phyloP scores from a whole-genome alignment of 2,329 filamentous ascomycete genomes.

The Chalara sp. region DNA sequence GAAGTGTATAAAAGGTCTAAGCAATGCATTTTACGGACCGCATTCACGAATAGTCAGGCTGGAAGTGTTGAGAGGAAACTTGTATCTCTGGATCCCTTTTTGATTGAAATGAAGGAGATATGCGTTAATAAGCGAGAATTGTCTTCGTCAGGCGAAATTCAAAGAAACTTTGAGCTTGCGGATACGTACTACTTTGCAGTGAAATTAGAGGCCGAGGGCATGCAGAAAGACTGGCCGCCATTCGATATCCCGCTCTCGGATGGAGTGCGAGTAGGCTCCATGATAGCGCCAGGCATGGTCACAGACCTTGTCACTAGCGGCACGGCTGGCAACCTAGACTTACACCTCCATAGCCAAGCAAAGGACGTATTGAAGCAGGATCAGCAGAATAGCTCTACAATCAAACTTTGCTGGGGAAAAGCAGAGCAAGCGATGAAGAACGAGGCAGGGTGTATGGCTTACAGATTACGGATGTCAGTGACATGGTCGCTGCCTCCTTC shows the following conservation, averaged over 20 bases:
- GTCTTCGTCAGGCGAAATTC: slow-evolving; percentile 6
- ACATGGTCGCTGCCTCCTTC: slow-evolving; percentile 16
- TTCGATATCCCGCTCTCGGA: slow-evolving; percentile 7
- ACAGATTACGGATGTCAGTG: slow-evolving; percentile 12
- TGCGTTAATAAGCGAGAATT: slow-evolving; percentile 12
- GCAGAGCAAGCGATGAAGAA: not conserved
- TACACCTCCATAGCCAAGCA: not conserved
- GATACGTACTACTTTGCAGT: slow-evolving; percentile 16
- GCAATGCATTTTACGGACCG: slow-evolving; percentile 9
- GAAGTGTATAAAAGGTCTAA: slow-evolving; percentile 8
- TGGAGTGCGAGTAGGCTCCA: not conserved
- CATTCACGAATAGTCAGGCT: not conserved
- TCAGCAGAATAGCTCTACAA: slow-evolving; percentile 4
- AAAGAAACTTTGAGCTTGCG: slow-evolving; percentile 10
- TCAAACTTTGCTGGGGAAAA: slow-evolving; percentile 6
- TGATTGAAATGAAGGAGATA: slow-evolving; percentile 13
- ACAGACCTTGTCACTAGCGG: slow-evolving; percentile 1
- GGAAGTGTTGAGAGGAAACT: slow-evolving; percentile 11
- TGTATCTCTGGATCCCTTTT: slow-evolving; percentile 11
- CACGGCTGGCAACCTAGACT: not conserved
- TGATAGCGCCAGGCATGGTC: not conserved
- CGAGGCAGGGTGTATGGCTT: slow-evolving; percentile 5
- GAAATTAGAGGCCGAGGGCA: slow-evolving; percentile 8
- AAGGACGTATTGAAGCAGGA: slow-evolving; percentile 1
- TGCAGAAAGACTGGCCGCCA: slow-evolving; percentile 18